phyloP scores from a whole-genome alignment of 176 grass and related monocot genomes.

The Microstegium vimineum region DNA sequence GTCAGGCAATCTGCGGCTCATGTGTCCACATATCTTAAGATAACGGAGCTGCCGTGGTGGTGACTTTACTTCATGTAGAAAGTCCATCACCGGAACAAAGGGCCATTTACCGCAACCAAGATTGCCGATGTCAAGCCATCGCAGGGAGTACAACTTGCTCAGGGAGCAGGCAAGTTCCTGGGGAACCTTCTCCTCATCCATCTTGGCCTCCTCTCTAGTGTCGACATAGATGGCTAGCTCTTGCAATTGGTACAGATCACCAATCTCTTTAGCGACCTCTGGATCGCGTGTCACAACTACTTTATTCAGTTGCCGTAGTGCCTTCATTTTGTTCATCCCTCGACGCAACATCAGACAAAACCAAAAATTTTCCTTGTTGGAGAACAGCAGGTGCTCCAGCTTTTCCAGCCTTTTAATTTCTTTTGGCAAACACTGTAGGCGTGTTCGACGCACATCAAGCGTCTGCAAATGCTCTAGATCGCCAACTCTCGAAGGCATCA shows the following conservation, averaged over 20 bases:
- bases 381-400: background rate
- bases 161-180: background rate
- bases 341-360: background rate
- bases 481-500: background rate
- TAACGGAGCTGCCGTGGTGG: background rate
- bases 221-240: background rate
- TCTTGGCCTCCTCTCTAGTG: background rate
- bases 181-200: background rate
- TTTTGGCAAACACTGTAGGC: accelerated
- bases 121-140: background rate
- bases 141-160: background rate
- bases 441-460: background rate
- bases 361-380: accelerated
- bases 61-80: background rate
- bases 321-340: background rate
- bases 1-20: background rate
- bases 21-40: background rate
- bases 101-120: no score
- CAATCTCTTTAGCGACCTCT: background rate
- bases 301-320: background rate
- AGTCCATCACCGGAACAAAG: background rate
- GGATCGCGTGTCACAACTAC: background rate
- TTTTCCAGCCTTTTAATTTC: background rate
- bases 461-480: background rate
- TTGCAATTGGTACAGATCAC: background rate